These are phyloP conservation scores for Neurospora sp. DNA, from an alignment of 2,329 filamentous ascomycete species.

Conservation along the genomic window DNA sequence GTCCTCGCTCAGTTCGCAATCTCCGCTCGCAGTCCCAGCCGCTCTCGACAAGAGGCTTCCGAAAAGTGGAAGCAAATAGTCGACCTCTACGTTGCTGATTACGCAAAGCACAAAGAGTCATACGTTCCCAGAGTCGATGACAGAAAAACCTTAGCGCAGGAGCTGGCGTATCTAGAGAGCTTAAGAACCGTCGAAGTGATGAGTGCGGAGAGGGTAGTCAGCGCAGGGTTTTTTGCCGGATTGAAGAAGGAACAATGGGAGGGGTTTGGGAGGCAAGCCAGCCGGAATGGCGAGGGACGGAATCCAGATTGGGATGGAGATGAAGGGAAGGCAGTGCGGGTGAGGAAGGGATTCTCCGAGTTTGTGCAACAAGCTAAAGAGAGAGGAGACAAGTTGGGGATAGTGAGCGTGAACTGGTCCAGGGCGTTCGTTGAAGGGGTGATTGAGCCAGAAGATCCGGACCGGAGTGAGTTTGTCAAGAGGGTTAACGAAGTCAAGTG, in stretches of 20 bases:
- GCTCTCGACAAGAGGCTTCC: not conserved
- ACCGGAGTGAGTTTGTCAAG: not conserved
- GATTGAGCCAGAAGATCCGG: slow-evolving; percentile 2
- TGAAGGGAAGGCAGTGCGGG: not conserved
- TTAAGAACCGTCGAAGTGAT: slow-evolving; percentile 34
- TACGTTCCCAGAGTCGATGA: slow-evolving; percentile 24
- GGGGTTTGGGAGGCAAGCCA: slow-evolving; percentile 29
- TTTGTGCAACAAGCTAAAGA: slow-evolving; percentile 15
- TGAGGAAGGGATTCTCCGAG: slow-evolving; percentile 28
- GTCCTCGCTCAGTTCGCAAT: slow-evolving; percentile 37
- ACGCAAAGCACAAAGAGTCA: slow-evolving; percentile 15
- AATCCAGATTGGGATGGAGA: slow-evolving; percentile 12
- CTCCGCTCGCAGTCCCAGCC: slow-evolving; percentile 17
- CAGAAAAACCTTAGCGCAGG: slow-evolving; percentile 27
- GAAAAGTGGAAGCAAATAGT: slow-evolving; percentile 28
- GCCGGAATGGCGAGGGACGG: slow-evolving; percentile 19
- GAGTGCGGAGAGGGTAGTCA: slow-evolving; percentile 35
- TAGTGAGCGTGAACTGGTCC: slow-evolving; percentile 19
- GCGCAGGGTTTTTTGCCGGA: slow-evolving; percentile 34
- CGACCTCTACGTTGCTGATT: slow-evolving; percentile 34
- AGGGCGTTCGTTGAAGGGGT: slow-evolving; percentile 14
- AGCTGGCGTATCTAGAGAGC: slow-evolving; percentile 34
- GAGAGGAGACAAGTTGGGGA: slow-evolving; percentile 5
- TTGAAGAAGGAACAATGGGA: slow-evolving; percentile 25
- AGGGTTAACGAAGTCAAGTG: slow-evolving; percentile 19